phyloP scores from a whole-genome alignment of 768 basidiomycete species.

The Phylloporus rhodoxanthus region DNA sequence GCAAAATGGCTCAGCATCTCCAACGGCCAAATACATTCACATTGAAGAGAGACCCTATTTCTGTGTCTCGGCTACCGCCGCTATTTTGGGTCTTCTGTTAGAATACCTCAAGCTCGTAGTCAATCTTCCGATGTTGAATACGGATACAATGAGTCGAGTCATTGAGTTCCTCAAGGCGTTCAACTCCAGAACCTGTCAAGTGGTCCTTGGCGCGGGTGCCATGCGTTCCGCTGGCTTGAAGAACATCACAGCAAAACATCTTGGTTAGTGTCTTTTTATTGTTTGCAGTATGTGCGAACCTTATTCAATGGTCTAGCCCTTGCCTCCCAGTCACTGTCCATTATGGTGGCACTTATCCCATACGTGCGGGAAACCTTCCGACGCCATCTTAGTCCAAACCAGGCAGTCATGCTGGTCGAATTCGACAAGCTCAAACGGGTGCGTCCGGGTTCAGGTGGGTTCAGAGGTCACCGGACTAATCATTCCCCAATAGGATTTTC shows the following conservation, averaged over 20 bases:
- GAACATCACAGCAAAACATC: constrained; percentile 97
- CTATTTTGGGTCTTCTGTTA: constrained; percentile 61
- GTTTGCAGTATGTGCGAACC: constrained; percentile 15
- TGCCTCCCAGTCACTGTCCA: constrained; percentile 92
- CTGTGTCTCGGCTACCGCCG: constrained; percentile 78
- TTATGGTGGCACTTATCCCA: constrained; percentile 90
- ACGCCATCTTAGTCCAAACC: constrained; percentile 87
- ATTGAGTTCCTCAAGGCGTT: constrained; percentile 97
- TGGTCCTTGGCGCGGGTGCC: constrained; percentile 97
- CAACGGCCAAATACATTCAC: constrained; percentile 52
- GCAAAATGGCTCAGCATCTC: constrained; percentile 16
- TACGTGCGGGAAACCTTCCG: constrained; percentile 94
- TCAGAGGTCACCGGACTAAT: constrained; percentile 3
- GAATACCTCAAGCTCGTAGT: constrained; percentile 88
- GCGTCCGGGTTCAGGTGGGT: constrained; percentile 27
- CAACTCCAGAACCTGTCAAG: constrained; percentile 97
- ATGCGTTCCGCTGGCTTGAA: constrained; percentile 97
- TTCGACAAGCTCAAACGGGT: constrained; percentile 98
- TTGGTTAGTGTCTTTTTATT: constrained; percentile 49
- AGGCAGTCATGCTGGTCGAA: constrained; percentile 94
- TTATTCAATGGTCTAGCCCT: constrained; percentile 51
- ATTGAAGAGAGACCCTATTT: constrained; percentile 86
- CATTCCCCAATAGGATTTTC: constrained; percentile 65
- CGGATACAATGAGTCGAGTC: constrained; percentile 89
- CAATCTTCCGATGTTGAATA: constrained; percentile 83